Conservation (phyloP, 768 basidiomycete species). For the Tremella yokohamensis region DNA sequence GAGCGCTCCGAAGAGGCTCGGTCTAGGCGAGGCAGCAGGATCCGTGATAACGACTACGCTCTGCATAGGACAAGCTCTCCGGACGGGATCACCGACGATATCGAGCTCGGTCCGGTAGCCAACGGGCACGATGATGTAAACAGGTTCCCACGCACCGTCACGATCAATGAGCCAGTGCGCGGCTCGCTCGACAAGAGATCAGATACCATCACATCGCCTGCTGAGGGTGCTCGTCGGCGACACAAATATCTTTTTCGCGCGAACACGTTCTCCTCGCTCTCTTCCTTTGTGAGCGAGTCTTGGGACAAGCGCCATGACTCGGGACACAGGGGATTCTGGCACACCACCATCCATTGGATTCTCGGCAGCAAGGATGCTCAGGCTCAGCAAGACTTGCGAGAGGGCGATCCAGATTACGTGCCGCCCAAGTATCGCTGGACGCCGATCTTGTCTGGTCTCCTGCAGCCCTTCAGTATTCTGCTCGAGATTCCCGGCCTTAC, state of each 20-base stretch:
- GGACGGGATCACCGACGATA: neutral
- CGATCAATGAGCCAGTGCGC: conserved; percentile 1
- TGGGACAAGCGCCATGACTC: conserved; percentile 15
- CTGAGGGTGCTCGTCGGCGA: neutral
- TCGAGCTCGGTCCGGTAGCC: neutral
- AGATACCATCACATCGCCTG: neutral
- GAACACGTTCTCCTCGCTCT: conserved; percentile 5
- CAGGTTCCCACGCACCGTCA: neutral
- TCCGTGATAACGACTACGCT: neutral
- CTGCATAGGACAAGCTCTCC: too few species aligned
- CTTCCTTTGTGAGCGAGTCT: conserved; percentile 2
- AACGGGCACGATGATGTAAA: neutral
- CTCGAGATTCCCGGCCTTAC: conserved; percentile 77
- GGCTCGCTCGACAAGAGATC: conserved; percentile 5
- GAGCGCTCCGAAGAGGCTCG: neutral
- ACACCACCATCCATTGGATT: neutral
- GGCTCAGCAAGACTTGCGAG: neutral
- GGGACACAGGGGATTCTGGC: conserved; percentile 11
- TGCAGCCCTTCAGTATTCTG: conserved; percentile 63
- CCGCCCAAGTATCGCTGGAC: conserved; percentile 28
- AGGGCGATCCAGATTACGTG: conserved; percentile 17
- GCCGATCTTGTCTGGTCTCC: conserved; percentile 25
- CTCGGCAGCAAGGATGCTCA: conserved; percentile 8
- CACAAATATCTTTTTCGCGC: neutral
- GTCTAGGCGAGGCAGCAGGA: neutral